A percentile compares a stretch with the other conserved stretches of the same genome.
Conservation (phyloP, 208 protist species). For the Trypanosoma avium region DNA sequence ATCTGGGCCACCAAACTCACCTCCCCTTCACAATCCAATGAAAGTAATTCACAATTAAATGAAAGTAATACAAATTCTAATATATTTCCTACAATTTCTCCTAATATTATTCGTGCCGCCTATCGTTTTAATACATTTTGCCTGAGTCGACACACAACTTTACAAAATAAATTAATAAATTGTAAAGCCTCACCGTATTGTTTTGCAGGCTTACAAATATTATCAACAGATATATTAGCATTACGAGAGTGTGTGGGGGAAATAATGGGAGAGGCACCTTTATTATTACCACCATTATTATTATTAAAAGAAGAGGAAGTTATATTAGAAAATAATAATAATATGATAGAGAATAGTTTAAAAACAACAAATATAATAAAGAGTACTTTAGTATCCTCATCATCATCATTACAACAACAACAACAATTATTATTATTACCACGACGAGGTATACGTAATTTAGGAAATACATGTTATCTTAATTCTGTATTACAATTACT, state of each 20-base stretch:
- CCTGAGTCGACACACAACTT: constrained; percentile 22
- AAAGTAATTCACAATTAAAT: too few relatives aligned
- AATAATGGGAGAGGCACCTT: constrained; percentile 42
- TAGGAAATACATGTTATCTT: constrained; percentile 92
- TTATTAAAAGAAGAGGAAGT: neutral
- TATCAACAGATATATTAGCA: constrained; percentile 33
- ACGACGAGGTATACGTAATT: constrained; percentile 75
- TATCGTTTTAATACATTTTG: constrained; percentile 55
- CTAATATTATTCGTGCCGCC: constrained; percentile 28
- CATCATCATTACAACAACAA: neutral
- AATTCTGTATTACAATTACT: constrained; percentile 84
- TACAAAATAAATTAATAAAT: constrained; percentile 24
- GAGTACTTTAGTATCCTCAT: neutral
- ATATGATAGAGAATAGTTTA: neutral
- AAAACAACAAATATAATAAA: neutral
- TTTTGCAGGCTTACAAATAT: constrained; percentile 42
- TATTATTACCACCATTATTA: constrained; percentile 23
- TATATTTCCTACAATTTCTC: neutral
- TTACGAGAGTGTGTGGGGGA: constrained; percentile 35
- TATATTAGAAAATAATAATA: neutral
- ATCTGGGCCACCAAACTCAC: constrained; percentile 40
- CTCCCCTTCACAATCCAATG: too few relatives aligned
- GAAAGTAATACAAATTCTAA: neutral
- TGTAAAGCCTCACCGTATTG: constrained; percentile 56
- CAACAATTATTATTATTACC: constrained; percentile 4